A percentile compares a stretch with the other conserved stretches of the same genome.
These are phyloP conservation scores for Dactylella cylindrospora DNA, from an alignment of 2,329 filamentous ascomycete genomes.

Conservation along the genomic window DNA sequence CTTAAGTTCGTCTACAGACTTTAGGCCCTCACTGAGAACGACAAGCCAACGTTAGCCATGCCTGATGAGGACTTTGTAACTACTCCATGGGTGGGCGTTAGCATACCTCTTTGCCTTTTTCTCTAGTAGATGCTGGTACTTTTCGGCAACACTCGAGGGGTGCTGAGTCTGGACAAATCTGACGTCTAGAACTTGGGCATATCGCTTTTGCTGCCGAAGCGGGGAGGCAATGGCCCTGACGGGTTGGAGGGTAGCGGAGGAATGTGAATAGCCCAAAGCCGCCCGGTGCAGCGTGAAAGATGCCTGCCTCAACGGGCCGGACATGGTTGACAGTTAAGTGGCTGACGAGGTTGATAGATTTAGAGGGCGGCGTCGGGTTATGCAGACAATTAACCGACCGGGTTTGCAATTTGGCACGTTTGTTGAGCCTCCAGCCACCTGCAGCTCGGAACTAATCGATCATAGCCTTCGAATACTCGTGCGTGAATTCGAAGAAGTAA, in stretches of 20 bases:
- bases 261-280: constrained; percentile 17
- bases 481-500: no score
- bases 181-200: constrained; percentile 89
- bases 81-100: no score
- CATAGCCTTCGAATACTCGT: no score
- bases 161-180: constrained; percentile 83
- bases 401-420: no score
- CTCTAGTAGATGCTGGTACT: constrained; percentile 82
- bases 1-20: constrained; percentile 73
- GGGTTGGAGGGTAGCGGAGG: constrained; percentile 19
- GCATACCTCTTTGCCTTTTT: constrained; percentile 70
- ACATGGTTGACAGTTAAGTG: constrained; percentile 15
- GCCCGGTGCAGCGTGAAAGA: constrained; percentile 19
- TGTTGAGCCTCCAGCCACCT: no score
- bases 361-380: no score
- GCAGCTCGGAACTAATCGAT: no score
- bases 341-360: no score
- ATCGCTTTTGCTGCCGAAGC: constrained; percentile 66
- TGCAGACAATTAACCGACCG: no score
- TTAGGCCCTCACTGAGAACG: constrained; percentile 60
- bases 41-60: neutral
- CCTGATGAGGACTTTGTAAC: neutral
- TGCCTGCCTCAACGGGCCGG: constrained; percentile 25
- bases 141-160: constrained; percentile 70
- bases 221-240: constrained; percentile 4